Base-by-base conservation (phyloP, 164 flowering plant genomes). In the Dillenia turbinata region DNA sequence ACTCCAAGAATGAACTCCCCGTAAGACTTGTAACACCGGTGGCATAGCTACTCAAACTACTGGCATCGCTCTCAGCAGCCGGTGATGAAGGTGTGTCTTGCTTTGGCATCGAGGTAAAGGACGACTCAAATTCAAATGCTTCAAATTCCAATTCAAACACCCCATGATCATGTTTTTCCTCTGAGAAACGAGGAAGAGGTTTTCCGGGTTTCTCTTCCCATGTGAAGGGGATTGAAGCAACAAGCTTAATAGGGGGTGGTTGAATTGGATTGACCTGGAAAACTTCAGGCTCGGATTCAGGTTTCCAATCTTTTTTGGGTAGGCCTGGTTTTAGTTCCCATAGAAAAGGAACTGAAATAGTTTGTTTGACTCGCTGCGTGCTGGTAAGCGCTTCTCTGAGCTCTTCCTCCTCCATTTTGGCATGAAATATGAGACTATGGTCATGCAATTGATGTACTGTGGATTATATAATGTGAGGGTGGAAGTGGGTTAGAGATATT, bases 141-240 rank as follows among this genome's bases (percentile, higher is more conserved):
- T 82, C 80, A 15, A 70, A 44, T 49, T 83, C 83, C 73, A 77
- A 56, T 51, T 77, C 76, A 47, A 63, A 76, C 33, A 72, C 59
- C 10, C 58, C 70, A 46, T 70, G 69, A 54, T 56, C 77, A 10
- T 64, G 68, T 3, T 69, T 49, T 19, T 60, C 49, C 14, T 47
- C 61, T 11, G 66, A 43, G 62, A 73, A 77, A 24, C 44, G 45
- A 24, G 71, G 64, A 14, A 82, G 74, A 19, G 93, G 91, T 49
- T 60, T 85, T 16, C 96, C 96, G 0, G 94, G 94, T 64, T 73
- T 79, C 59, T 89, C 96, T 72, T 91, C 96, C 96, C 96, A 89
- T 22, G 62, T 54, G 69, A 92, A 92, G 16, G 96, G 94, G 66
- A 87, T 68, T 0, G 96, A 85, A 3, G 78, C 83, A 10, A 82